Evolutionary conservation across 2,329 filamentous ascomycete genomes (phyloP).

Genomic region (Endothia cerciana): DNA sequence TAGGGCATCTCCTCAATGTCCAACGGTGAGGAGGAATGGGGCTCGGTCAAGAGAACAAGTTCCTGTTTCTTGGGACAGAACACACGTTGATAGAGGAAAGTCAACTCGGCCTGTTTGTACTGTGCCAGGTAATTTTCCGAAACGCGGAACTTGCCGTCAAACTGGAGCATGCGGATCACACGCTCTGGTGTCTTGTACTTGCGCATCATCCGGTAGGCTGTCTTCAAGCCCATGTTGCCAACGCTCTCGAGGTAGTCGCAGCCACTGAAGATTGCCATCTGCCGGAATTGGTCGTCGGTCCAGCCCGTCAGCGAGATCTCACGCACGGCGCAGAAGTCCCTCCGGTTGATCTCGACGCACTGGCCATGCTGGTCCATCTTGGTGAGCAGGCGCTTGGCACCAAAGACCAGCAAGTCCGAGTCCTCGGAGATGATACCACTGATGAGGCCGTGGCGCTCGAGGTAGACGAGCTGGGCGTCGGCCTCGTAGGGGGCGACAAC

Average conservation of each 20-base stretch:
- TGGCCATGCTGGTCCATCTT: conserved; percentile 94
- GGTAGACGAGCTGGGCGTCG: conserved; percentile 93
- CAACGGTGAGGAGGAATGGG: conserved; percentile 57
- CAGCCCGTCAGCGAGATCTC: conserved; percentile 90
- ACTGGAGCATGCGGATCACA: conserved; percentile 79
- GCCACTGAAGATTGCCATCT: conserved; percentile 95
- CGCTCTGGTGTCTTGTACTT: conserved; percentile 89
- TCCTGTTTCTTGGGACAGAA: conserved; percentile 76
- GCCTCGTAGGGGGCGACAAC: conserved; percentile 97
- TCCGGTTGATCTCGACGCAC: conserved; percentile 87
- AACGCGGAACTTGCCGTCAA: conserved; percentile 83
- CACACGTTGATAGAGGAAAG: conserved; percentile 92
- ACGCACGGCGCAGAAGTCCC: conserved; percentile 84
- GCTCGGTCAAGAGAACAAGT: conserved; percentile 75
- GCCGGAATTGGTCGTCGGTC: conserved; percentile 88
- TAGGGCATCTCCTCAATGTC: conserved; percentile 75
- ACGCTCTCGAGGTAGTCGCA: conserved; percentile 94
- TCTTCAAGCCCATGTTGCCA: conserved; percentile 86
- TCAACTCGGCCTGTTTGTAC: conserved; percentile 86
- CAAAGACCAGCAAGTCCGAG: conserved; percentile 94
- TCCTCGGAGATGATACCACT: conserved; percentile 93
- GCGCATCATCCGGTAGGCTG: conserved; percentile 85
- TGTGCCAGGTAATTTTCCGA: conserved; percentile 79
- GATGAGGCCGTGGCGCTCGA: conserved; percentile 84
- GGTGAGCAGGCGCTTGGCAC: conserved; percentile 85